Conservation (phyloP, 73 alveolate species). For the Paramecium sexaurelia region DNA sequence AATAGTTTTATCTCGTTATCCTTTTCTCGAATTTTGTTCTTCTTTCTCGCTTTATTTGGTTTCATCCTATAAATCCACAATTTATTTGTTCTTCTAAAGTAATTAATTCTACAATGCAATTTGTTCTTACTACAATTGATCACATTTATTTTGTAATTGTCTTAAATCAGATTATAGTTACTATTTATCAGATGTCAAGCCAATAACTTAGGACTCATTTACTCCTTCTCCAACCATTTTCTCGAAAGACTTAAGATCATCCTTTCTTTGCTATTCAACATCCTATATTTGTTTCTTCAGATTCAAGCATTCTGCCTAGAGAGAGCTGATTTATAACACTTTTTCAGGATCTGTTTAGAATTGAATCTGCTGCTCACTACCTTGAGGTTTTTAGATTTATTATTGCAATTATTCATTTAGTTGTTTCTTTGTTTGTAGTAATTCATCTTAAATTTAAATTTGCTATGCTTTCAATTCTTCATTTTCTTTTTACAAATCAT, state of each 20-base stretch:
- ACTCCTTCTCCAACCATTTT: constrained; percentile 5
- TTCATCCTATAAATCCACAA: neutral
- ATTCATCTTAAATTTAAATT: neutral
- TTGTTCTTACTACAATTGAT: neutral
- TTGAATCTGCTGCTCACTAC: neutral
- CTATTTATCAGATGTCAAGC: neutral
- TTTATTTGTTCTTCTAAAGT: neutral
- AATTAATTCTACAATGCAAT: neutral
- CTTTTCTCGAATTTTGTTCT: neutral
- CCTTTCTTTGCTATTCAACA: neutral
- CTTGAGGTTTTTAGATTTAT: neutral
- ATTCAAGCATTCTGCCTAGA: neutral
- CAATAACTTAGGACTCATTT: neutral
- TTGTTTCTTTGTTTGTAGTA: neutral
- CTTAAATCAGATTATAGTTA: neutral
- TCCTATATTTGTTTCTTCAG: neutral
- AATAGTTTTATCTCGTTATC: neutral
- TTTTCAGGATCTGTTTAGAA: constrained; percentile 7
- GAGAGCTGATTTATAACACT: neutral
- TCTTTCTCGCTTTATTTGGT: neutral
- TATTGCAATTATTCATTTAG: neutral
- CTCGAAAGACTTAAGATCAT: neutral
- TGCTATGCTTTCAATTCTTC: neutral
- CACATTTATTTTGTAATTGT: neutral
- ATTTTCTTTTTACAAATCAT: neutral